Conservation (phyloP, 257 asterid genomes). For the Solanum pinnatisectum region DNA sequence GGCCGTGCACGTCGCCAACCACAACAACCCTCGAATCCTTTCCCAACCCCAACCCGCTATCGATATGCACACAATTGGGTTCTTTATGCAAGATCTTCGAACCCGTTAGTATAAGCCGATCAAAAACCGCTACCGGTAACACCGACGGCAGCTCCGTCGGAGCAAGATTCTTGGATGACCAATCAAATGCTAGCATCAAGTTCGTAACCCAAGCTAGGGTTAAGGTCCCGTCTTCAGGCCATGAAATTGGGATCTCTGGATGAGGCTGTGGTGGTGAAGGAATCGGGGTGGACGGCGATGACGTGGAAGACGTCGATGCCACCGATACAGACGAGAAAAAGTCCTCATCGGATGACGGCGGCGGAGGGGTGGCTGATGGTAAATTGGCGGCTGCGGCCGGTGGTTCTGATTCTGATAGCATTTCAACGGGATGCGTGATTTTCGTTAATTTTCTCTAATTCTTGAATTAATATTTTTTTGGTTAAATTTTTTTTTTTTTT, state of each 20-base stretch:
- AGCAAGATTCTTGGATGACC: constrained; percentile 54
- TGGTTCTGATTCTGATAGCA: constrained; percentile 16
- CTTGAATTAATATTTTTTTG: too few relatives aligned
- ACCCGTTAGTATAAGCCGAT: constrained; percentile 58
- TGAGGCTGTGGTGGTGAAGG: constrained; percentile 22
- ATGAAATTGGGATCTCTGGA: constrained; percentile 75
- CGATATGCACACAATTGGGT: constrained; percentile 69
- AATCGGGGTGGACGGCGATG: constrained; percentile 5
- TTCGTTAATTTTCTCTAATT: not conserved
- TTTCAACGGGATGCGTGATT: not conserved
- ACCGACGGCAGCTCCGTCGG: constrained; percentile 63
- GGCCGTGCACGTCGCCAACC: constrained; percentile 96
- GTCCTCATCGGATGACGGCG: constrained; percentile 58
- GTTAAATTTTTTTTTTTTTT: not conserved
- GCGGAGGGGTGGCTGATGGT: constrained; percentile 4
- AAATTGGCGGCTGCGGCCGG: not conserved
- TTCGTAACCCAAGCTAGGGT: constrained; percentile 50
- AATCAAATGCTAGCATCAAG: constrained; percentile 68
- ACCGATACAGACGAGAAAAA: constrained; percentile 49
- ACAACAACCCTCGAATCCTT: constrained; percentile 56
- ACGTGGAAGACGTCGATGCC: constrained; percentile 43
- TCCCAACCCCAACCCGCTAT: constrained; percentile 32
- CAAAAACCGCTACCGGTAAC: constrained; percentile 70
- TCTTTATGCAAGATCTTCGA: constrained; percentile 91
- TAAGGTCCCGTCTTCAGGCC: constrained; percentile 60